A percentile compares a stretch with the other conserved stretches of the same genome.
phyloP scores from a whole-genome alignment of 23 red algal genomes.

The Gracilariopsis chorda region DNA sequence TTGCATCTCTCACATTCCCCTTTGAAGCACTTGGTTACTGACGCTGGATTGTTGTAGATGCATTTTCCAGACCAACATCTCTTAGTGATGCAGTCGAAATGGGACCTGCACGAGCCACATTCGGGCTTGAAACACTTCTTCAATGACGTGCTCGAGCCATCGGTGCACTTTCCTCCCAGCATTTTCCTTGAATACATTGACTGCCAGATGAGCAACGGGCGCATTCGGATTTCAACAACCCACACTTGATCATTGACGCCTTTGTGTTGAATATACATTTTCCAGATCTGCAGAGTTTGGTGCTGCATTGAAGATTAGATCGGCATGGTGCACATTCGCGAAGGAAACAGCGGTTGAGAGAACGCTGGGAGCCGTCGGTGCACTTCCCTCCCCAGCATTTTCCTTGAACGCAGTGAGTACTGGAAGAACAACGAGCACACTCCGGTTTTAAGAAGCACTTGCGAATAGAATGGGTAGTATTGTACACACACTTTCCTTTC shows the following conservation, averaged over 20 bases:
- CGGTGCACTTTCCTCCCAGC: conserved; percentile 5
- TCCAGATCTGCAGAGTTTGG: background rate
- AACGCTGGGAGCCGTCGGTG: background rate
- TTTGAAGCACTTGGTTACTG: background rate
- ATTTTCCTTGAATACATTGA: background rate
- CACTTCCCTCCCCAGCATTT: conserved; percentile 21
- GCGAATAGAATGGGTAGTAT: background rate
- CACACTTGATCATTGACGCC: background rate
- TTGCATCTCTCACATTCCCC: background rate
- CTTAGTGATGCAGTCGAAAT: background rate
- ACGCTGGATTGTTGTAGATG: background rate
- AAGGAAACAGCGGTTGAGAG: background rate
- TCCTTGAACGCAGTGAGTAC: background rate
- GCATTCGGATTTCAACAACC: background rate
- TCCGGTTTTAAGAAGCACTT: conserved; percentile 11
- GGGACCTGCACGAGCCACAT: background rate
- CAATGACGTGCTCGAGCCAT: background rate
- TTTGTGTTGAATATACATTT: background rate
- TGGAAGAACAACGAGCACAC: background rate
- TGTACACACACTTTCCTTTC: background rate
- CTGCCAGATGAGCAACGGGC: background rate
- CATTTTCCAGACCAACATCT: background rate
- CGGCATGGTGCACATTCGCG: background rate
- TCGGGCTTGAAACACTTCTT: background rate
- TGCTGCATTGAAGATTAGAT: background rate